phyloP scores from a whole-genome alignment of 495 filamentous ascomycete species.

The Penicillium samsonianum region DNA sequence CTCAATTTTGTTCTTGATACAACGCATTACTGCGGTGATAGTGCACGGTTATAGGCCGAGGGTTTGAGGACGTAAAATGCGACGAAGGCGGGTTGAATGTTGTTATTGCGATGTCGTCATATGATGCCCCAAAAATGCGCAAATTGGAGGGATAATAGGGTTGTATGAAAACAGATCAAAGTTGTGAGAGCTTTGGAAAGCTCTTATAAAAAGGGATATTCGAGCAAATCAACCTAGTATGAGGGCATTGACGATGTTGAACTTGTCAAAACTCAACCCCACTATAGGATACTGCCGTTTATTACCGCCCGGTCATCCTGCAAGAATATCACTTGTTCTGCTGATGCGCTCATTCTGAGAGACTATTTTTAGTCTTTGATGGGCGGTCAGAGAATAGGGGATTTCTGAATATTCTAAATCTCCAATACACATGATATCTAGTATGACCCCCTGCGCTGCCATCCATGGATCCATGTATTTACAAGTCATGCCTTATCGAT shows the following conservation, averaged over 20 bases:
- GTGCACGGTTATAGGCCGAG: background rate
- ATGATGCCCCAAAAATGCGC: background rate
- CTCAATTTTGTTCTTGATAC: constrained; percentile 72
- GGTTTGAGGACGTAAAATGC: background rate
- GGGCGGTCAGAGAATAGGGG: background rate
- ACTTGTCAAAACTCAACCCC: constrained; percentile 13
- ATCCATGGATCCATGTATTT: too few species aligned
- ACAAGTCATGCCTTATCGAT: constrained; percentile 10
- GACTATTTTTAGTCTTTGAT: background rate
- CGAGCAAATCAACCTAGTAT: background rate
- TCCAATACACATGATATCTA: background rate
- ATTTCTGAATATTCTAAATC: background rate
- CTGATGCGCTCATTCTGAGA: background rate
- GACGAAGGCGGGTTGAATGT: background rate
- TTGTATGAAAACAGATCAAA: too few species aligned
- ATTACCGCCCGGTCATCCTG: constrained; percentile 9
- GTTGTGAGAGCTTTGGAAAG: background rate
- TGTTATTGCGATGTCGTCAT: constrained; percentile 6
- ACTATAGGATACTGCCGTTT: constrained; percentile 24
- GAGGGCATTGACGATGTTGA: background rate
- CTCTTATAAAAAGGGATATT: background rate
- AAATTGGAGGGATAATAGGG: background rate
- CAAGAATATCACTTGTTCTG: background rate
- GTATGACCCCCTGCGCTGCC: background rate
- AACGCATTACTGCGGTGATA: constrained; percentile 55